Conservation (phyloP, 139 green algal genomes). For the Penium margaritaceum region DNA sequence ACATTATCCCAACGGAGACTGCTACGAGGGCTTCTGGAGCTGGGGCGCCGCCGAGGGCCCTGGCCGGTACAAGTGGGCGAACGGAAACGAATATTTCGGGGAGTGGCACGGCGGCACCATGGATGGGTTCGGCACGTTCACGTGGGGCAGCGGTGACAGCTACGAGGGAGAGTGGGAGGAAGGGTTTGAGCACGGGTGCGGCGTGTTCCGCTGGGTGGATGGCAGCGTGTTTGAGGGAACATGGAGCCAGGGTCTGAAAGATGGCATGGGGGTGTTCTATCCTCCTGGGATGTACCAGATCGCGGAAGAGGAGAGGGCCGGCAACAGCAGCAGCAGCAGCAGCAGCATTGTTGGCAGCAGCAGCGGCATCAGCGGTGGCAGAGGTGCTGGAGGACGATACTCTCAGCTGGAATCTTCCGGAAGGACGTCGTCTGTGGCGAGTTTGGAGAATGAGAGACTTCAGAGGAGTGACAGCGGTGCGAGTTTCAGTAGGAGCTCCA, state of each 20-base stretch:
- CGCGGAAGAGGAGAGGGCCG: no score
- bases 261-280: conserved; percentile 60
- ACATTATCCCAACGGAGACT: conserved; percentile 46
- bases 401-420: no score
- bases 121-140: conserved; percentile 78
- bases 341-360: no score
- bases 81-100: conserved; percentile 64
- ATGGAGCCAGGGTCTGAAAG: conserved; percentile 66
- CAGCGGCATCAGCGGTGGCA: no score
- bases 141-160: conserved; percentile 72
- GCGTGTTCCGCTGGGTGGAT: conserved; percentile 76
- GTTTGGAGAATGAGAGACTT: no score
- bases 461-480: no score
- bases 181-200: conserved; percentile 63
- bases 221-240: conserved; percentile 75
- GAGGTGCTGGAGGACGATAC: not conserved
- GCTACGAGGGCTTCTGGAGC: conserved; percentile 50
- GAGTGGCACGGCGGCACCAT: conserved; percentile 75
- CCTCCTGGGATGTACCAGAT: conserved; percentile 10
- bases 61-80: conserved; percentile 54
- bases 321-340: no score
- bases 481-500: no score
- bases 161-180: conserved; percentile 80
- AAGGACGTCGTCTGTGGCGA: no score
- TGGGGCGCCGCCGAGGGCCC: conserved; percentile 35